These are phyloP conservation scores for Glutinoglossum americanum DNA, from an alignment of 495 filamentous ascomycete species.

Conservation along the genomic window DNA sequence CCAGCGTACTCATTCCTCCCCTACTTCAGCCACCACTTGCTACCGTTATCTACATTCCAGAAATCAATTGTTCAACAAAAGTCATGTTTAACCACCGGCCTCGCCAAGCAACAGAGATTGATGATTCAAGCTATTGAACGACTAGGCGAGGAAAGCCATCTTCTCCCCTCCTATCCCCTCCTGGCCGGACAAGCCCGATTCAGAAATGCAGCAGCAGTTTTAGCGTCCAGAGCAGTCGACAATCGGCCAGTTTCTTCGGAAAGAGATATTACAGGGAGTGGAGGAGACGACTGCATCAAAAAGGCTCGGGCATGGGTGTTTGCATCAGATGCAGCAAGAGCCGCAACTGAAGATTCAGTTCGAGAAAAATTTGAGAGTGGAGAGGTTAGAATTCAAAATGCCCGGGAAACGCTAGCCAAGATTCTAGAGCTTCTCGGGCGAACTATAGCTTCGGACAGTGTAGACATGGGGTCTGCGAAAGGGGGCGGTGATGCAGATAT, in stretches of 20 bases:
- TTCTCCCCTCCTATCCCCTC: conserved; percentile 39
- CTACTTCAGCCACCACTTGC: conserved; percentile 30
- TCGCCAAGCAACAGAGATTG: conserved; percentile 37
- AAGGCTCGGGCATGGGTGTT: conserved; percentile 28
- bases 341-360: conserved; percentile 16
- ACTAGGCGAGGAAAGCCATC: conserved; percentile 44
- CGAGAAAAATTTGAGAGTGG: conserved; percentile 7
- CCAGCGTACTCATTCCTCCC: conserved; percentile 16
- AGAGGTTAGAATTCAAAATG: conserved; percentile 15
- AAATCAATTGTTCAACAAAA: conserved; percentile 41
- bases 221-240: conserved; percentile 11
- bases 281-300: conserved; percentile 16
- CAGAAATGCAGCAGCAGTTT: conserved; percentile 20
- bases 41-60: conserved; percentile 36
- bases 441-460: conserved; percentile 3
- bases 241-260: conserved; percentile 2
- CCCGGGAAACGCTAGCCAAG: conserved; percentile 15
- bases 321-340: conserved; percentile 22
- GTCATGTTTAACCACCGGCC: conserved; percentile 32
- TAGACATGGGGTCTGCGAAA: background rate
- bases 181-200: conserved; percentile 24
- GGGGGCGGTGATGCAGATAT: conserved; percentile 14
- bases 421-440: conserved; percentile 14
- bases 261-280: conserved; percentile 7
- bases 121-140: conserved; percentile 33